Evolutionary conservation across 2,329 filamentous ascomycete genomes (phyloP).

Genomic region (Pseudogymnoascus pannorum): DNA sequence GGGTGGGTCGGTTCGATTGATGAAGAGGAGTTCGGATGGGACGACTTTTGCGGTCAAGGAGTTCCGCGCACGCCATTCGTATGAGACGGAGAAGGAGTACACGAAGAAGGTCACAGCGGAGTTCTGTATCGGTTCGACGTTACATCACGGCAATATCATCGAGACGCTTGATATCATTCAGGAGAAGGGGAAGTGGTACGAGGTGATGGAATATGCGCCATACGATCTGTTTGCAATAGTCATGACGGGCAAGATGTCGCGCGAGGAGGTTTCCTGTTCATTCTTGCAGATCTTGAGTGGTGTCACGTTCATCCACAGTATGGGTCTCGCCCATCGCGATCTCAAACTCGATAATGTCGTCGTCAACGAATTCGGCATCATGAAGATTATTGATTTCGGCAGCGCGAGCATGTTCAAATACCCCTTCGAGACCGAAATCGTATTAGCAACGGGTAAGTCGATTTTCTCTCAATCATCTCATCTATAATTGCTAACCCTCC

Average conservation of each 20-base stretch:
- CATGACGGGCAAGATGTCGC: slow-evolving; percentile 96
- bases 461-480: not conserved
- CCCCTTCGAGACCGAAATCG: slow-evolving; percentile 86
- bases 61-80: slow-evolving; percentile 83
- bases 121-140: slow-evolving; percentile 93
- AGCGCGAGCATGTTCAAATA: slow-evolving; percentile 96
- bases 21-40: slow-evolving; percentile 88
- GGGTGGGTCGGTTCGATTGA: slow-evolving; percentile 85
- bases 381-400: slow-evolving; percentile 99
- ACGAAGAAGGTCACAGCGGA: slow-evolving; percentile 97
- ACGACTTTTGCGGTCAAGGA: slow-evolving; percentile 97
- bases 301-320: slow-evolving; percentile 88
- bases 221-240: slow-evolving; percentile 96
- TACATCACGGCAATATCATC: slow-evolving; percentile 97
- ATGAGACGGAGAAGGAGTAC: slow-evolving; percentile 92
- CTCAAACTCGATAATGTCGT: slow-evolving; percentile 97
- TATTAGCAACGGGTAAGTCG: slow-evolving; percentile 69
- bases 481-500: not conserved
- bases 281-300: slow-evolving; percentile 94
- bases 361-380: slow-evolving; percentile 90
- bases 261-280: slow-evolving; percentile 82
- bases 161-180: slow-evolving; percentile 95
- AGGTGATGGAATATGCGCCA: slow-evolving; percentile 98
- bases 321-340: slow-evolving; percentile 91
- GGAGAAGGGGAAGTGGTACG: slow-evolving; percentile 91